phyloP scores from a whole-genome alignment of 2,329 filamentous ascomycete species.

The Diplocarpon mali region DNA sequence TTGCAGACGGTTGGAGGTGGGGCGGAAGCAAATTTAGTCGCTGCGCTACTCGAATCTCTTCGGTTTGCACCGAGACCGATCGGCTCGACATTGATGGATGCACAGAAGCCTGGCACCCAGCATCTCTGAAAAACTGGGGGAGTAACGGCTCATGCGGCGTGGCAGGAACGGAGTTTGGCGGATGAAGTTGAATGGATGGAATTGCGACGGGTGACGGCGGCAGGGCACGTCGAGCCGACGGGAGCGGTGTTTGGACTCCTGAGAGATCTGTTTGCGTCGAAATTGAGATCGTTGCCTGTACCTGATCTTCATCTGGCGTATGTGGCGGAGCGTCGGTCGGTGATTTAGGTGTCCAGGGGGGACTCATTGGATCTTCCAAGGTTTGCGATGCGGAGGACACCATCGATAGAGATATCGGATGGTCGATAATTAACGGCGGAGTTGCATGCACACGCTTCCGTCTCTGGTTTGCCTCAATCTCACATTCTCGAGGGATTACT shows the following conservation, averaged over 20 bases:
- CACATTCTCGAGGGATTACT: conserved; percentile 34
- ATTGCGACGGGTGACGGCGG: conserved; percentile 42
- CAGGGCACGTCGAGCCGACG: conserved; percentile 18
- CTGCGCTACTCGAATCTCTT: conserved; percentile 77
- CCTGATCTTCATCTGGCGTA: conserved; percentile 26
- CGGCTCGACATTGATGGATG: conserved; percentile 30
- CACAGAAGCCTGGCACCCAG: conserved; percentile 66
- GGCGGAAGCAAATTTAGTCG: conserved; percentile 63
- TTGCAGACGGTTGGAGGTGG: conserved; percentile 69
- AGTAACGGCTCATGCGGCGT: conserved; percentile 65
- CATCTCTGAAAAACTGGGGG: conserved; percentile 73
- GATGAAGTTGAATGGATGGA: conserved; percentile 82
- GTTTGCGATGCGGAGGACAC: conserved; percentile 56
- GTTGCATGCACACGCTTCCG: conserved; percentile 53
- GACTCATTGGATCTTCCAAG: conserved; percentile 48
- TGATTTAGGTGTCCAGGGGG: conserved; percentile 52
- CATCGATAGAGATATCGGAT: conserved; percentile 39
- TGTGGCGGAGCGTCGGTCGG: conserved; percentile 34
- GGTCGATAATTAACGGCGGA: conserved; percentile 39
- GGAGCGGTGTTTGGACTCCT: conserved; percentile 5
- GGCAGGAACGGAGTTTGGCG: conserved; percentile 71
- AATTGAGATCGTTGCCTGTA: conserved; percentile 38
- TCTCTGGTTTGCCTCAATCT: conserved; percentile 64
- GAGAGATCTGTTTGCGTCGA: conserved; percentile 50
- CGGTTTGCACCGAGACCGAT: conserved; percentile 62